Conservation (phyloP, 1,139 yeast species). For the Saccharomycopsis hybrid region DNA sequence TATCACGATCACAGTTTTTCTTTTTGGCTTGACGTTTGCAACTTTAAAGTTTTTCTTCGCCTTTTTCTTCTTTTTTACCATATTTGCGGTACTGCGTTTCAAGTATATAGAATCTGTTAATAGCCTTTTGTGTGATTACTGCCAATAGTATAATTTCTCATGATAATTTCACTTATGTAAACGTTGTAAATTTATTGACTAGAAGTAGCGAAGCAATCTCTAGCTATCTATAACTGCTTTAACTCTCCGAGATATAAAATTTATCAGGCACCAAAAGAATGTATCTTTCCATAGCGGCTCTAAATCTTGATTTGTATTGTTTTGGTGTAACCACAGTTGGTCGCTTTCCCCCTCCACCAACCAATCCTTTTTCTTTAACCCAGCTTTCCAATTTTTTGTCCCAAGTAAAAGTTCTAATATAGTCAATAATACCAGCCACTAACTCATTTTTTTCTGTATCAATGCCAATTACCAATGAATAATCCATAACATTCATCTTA, state of each 20-base stretch:
- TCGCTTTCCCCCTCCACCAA: conserved; percentile 82
- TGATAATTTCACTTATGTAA: no score
- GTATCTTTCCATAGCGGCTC: conserved; percentile 97
- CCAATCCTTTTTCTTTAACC: conserved; percentile 93
- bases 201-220: no score
- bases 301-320: conserved; percentile 85
- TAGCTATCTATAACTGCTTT: no score
- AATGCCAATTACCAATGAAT: conserved; percentile 89
- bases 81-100: no score
- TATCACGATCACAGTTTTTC: no score
- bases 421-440: conserved; percentile 93
- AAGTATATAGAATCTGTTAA: no score
- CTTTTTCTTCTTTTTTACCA: no score
- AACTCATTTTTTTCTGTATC: conserved; percentile 62
- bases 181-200: no score
- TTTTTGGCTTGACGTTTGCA: no score
- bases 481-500: conserved; percentile 99
- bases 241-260: conserved; percentile 44
- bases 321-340: conserved; percentile 97
- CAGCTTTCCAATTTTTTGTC: conserved; percentile 96
- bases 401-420: conserved; percentile 96
- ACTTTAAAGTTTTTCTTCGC: no score
- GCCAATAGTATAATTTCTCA: no score
- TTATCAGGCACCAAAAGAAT: conserved; percentile 91
- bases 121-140: no score